Evolutionary conservation across 768 basidiomycete genomes (phyloP).

Genomic region (Leccinum incarnatum): DNA sequence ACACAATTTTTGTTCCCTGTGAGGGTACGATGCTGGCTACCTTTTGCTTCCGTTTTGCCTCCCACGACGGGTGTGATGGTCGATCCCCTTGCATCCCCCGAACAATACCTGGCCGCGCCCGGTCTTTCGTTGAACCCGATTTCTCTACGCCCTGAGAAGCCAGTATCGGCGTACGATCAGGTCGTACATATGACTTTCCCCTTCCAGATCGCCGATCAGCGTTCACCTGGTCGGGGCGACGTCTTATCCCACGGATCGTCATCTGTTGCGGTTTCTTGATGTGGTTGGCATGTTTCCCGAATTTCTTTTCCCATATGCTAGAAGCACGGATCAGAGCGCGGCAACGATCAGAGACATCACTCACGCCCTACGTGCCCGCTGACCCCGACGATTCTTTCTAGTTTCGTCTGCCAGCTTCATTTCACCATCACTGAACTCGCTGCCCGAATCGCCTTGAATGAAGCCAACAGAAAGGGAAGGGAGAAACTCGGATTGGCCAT

Average conservation of each 20-base stretch:
- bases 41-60: constrained; percentile 82
- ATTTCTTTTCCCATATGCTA: constrained; percentile 99
- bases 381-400: constrained; percentile 89
- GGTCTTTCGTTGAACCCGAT: background rate
- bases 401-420: constrained; percentile 47
- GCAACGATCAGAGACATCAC: constrained; percentile 34
- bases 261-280: constrained; percentile 57
- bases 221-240: constrained; percentile 5
- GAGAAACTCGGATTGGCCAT: constrained; percentile 62
- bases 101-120: background rate
- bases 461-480: constrained; percentile 89
- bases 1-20: constrained; percentile 86
- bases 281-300: constrained; percentile 87
- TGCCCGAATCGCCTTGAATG: constrained; percentile 72
- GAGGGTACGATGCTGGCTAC: constrained; percentile 58
- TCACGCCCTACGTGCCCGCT: constrained; percentile 91
- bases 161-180: background rate
- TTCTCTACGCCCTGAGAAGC: background rate
- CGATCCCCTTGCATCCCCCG: constrained; percentile 13
- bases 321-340: constrained; percentile 1
- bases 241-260: constrained; percentile 12
- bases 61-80: constrained; percentile 93
- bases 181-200: constrained; percentile 2
- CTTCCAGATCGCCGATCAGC: constrained; percentile 20
- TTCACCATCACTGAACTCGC: constrained; percentile 72